Evolutionary conservation across 192 early-diverging fungal genomes (phyloP).

Genomic region (Dissophora globulifera): DNA sequence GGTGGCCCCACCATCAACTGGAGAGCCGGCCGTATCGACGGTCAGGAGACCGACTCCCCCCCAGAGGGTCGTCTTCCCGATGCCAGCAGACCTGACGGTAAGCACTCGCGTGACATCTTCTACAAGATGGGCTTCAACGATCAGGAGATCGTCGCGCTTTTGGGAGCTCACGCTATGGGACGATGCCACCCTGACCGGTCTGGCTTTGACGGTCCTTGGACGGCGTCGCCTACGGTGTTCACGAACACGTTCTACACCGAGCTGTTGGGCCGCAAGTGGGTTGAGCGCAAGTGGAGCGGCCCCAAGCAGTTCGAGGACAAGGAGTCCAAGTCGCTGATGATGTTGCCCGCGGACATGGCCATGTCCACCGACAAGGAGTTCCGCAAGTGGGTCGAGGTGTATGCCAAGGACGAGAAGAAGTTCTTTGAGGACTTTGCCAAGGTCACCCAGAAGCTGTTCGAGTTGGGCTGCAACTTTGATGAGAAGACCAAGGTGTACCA

Average conservation of each 20-base stretch:
- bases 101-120: conserved; percentile 82
- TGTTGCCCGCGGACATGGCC: conserved; percentile 79
- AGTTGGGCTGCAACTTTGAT: conserved; percentile 83
- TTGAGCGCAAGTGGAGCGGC: conserved; percentile 81
- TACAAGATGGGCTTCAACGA: conserved; percentile 79
- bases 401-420: conserved; percentile 84
- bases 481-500: conserved; percentile 72
- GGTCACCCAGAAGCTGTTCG: conserved; percentile 86
- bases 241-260: conserved; percentile 90
- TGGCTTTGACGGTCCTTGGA: conserved; percentile 92
- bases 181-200: conserved; percentile 80
- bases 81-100: conserved; percentile 65
- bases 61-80: conserved; percentile 87
- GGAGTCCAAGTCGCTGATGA: conserved; percentile 68
- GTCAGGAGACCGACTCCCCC: conserved; percentile 56
- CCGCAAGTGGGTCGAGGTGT: conserved; percentile 81
- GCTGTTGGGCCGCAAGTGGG: conserved; percentile 84
- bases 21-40: conserved; percentile 73
- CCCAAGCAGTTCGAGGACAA: conserved; percentile 92
- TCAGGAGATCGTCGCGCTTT: conserved; percentile 83
- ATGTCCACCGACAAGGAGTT: conserved; percentile 73
- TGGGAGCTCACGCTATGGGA: conserved; percentile 81
- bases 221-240: conserved; percentile 86
- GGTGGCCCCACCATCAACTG: conserved; percentile 83
- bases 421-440: conserved; percentile 94